Base-by-base conservation (phyloP, 2,329 filamentous ascomycete genomes). In the Venturiaceae sp. region DNA sequence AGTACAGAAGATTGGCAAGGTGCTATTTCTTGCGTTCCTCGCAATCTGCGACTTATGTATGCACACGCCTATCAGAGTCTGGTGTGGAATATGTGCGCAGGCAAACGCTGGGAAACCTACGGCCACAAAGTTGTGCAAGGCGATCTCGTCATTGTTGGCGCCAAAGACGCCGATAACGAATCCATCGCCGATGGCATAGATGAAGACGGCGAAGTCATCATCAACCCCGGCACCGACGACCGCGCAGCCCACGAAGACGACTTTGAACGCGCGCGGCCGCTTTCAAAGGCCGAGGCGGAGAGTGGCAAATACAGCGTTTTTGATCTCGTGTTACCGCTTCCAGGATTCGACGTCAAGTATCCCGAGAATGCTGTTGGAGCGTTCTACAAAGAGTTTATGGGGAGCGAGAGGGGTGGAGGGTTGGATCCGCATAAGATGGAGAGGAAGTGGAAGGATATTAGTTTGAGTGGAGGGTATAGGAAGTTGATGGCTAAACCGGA, bases 31-130 rank as follows among this genome's bases (percentile, higher is more conserved):
- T 80, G 82, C 57, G 92, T 99, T 62, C 88, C 87, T 26, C 82
- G 92, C 19, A 90, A 88, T 53, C 78, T 97, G 65, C 83, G 91
- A 46, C 83, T 90, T 60, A 96, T 99, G 88, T 99, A 97, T 69
- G 86, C 96, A 16, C 94, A 99, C 71, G 92, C 94, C 5, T 97
- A 96, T 73, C 94, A 99, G 71, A 95, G 89, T 5, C 82, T 91
- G 37, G 85, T 99, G 8, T 99, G 92, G 92, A 99, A 99, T 74
- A 83, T 84, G 64, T 88, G 84, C 13, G 89, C 84, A 1, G 90
- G 88, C 63, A 84, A 87, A 65, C 87, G 94, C 52, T 95, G 90
- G 87, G 82, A 84, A 44, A 75, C 83, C 2, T 87, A 87, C 68
- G 91, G 92, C 55, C 72, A 79, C 60, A 80, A 79, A 58, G 89